Conservation (phyloP, 495 filamentous ascomycete species). For the Clohesyomyces aquaticus region DNA sequence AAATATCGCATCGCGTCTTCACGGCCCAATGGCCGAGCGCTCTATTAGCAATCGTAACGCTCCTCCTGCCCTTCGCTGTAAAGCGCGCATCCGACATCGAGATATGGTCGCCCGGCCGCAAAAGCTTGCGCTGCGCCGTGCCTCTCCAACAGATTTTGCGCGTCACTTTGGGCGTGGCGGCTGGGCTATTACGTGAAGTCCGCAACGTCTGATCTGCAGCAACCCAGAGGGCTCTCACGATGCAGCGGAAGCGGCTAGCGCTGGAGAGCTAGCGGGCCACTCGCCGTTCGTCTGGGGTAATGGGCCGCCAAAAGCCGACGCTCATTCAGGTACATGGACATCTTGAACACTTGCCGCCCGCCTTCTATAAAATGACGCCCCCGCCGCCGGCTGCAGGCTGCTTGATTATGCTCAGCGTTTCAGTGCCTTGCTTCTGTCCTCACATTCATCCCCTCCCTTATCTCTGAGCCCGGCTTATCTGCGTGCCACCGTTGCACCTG, state of each 20-base stretch:
- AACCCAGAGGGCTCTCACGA: too few species aligned
- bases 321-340: neutral
- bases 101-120: neutral
- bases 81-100: neutral
- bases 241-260: constrained; percentile 16
- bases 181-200: neutral
- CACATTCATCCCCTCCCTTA: constrained; percentile 22
- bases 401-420: neutral
- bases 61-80: neutral
- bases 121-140: neutral
- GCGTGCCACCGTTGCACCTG: constrained; percentile 29
- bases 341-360: neutral
- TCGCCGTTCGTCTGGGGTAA: constrained; percentile 14
- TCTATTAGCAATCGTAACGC: constrained; percentile 18
- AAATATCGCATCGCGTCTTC: constrained; percentile 11
- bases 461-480: constrained; percentile 31
- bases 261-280: neutral
- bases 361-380: constrained; percentile 22
- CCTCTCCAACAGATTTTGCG: constrained; percentile 4
- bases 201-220: too few species aligned
- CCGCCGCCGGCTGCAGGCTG: neutral
- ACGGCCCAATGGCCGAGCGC: neutral
- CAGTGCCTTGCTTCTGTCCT: neutral
- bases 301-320: neutral
- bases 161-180: constrained; percentile 3